A percentile compares a stretch with the other conserved stretches of the same genome.
Conservation (phyloP, 768 basidiomycete genomes). For the Russula olivacea region DNA sequence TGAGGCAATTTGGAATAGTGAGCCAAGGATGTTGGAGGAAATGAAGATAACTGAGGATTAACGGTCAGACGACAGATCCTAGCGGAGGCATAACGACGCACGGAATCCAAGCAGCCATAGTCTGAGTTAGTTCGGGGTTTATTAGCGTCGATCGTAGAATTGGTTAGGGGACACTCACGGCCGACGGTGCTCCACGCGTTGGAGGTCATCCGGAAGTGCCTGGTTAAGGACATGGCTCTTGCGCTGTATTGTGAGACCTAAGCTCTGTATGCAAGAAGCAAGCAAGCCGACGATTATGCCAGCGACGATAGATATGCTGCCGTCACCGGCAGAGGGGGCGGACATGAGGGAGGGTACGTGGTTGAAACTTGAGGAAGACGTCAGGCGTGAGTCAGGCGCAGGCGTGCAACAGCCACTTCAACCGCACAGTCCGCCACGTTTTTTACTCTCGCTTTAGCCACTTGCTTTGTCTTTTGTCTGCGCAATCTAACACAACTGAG, state of each 20-base stretch:
- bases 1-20: conserved; percentile 87
- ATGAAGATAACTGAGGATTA: conserved; percentile 57
- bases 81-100: conserved; percentile 29
- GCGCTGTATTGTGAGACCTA: conserved; percentile 88
- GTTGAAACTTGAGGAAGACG: background rate
- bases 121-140: conserved; percentile 34
- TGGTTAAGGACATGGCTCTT: conserved; percentile 90
- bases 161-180: conserved; percentile 48
- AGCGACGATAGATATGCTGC: conserved; percentile 37
- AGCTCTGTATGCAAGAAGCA: conserved; percentile 82
- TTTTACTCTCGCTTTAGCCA: background rate
- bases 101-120: conserved; percentile 84
- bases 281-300: conserved; percentile 59
- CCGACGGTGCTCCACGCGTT: conserved; percentile 66
- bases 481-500: no score
- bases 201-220: conserved; percentile 53
- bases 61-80: background rate
- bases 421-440: background rate
- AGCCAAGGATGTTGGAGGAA: conserved; percentile 81
- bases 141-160: background rate
- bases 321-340: conserved; percentile 24
- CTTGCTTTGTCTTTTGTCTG: no score
- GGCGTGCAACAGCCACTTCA: no score
- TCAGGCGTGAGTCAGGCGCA: background rate
- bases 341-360: conserved; percentile 23